Evolutionary conservation across 1,284 basidiomycete species (phyloP), one percentile per base, ranked within the genome.

Genomic region (Papiliotrema flavescens): DNA sequence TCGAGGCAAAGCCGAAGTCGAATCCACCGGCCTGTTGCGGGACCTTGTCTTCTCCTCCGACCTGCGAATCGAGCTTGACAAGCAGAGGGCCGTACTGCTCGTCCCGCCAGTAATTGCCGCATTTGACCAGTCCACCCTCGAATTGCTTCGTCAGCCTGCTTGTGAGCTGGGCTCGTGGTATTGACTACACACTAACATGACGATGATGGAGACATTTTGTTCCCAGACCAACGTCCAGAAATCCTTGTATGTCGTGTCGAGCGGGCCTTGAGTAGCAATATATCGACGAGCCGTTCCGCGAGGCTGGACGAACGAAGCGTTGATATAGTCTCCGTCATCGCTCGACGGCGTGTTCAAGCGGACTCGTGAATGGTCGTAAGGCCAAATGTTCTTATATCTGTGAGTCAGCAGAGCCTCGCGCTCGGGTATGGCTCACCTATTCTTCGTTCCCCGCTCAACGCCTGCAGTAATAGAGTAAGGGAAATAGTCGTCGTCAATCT

Each of bases 191-290:
- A 84, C 88, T 79, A 69, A 91, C 95, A 83, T 83, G 55, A 82
- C 79, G 51, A 83, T 81, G 24, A 82, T 79, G 26, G 75, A 70
- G 15, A 81, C 79, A 40, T 78, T 70, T 61, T 83, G 81, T 62
- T 83, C 80, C 75, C 80, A 81, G 7, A 82, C 74, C 9, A 81
- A 70, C 5, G 87, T 89, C 95, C 95, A 98, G 67, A 98, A 98
- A 69, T 97, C 92, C 8, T 81, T 79, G 71, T 87, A 96, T 0
- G 95, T 98, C 22, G 88, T 84, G 7, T 89, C 88, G 28, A 98
- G 77, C 1, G 95, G 95, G 1, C 95, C 95, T 74, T 98, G 95
- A 1, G 95, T 97, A 1, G 94, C 95, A 60, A 98, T 97, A 71
- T 95, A 98, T 37, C 85, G 82, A 70, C 85, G 83, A 26, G 76